Conservation (phyloP, 192 early-diverging fungal species). For the Mortierella alpina region DNA sequence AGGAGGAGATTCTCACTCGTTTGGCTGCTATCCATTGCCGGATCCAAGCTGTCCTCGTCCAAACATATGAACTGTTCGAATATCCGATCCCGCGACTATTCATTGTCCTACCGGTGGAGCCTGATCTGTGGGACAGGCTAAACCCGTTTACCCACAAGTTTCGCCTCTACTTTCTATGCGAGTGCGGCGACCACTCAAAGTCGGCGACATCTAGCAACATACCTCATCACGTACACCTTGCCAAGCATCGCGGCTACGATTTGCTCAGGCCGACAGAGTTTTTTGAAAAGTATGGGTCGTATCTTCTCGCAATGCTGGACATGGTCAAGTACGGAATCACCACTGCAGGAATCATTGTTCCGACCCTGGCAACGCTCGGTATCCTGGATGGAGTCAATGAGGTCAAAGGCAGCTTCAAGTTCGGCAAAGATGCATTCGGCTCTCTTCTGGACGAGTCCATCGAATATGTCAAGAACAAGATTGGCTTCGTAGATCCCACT, state of each 20-base stretch:
- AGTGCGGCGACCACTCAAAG: background rate
- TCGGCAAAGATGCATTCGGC: background rate
- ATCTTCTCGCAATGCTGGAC: background rate
- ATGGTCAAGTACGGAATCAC: background rate
- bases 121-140: background rate
- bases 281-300: slow-evolving; percentile 9
- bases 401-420: background rate
- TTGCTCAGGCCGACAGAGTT: background rate
- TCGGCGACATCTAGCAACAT: background rate
- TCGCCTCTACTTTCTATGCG: slow-evolving; percentile 9
- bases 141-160: no score
- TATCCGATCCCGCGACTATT: slow-evolving; percentile 3
- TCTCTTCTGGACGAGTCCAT: background rate
- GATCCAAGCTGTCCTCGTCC: background rate
- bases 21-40: no score
- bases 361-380: background rate
- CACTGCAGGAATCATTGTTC: background rate
- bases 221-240: background rate
- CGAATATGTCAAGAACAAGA: background rate
- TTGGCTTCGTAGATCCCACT: background rate
- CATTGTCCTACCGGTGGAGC: slow-evolving; percentile 7
- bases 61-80: background rate
- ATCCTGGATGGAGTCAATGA: background rate
- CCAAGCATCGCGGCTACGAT: slow-evolving; percentile 8
- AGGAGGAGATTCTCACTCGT: no score